Conservation (phyloP, 768 basidiomycete genomes). For the Galerina marginata region DNA sequence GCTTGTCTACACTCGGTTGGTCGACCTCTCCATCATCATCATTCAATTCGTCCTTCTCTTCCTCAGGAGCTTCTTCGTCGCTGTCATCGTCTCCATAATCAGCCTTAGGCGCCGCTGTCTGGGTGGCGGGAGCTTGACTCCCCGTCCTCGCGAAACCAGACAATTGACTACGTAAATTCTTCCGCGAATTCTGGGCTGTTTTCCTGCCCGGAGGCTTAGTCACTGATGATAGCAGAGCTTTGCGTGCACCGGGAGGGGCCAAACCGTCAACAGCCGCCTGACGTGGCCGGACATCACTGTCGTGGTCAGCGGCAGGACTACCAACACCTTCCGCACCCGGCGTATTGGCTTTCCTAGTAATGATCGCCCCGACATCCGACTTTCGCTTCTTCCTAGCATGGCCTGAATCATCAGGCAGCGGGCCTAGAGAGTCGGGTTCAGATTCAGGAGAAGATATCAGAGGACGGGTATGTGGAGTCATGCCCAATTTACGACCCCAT, state of each 20-base stretch:
- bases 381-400: slow-evolving; percentile 44
- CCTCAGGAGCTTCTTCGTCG: slow-evolving; percentile 18
- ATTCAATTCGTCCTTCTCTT: background rate
- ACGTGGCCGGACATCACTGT: too few relatives aligned
- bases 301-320: too few relatives aligned
- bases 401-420: background rate
- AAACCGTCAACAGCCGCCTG: too few relatives aligned
- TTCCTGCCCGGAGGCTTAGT: background rate
- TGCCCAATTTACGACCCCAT: slow-evolving; percentile 35
- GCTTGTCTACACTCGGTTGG: background rate
- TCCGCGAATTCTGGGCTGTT: slow-evolving; percentile 17
- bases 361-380: slow-evolving; percentile 11
- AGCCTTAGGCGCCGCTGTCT: slow-evolving; percentile 14
- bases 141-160: slow-evolving; percentile 60
- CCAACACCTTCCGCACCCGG: background rate
- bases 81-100: slow-evolving; percentile 30
- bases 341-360: background rate
- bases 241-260: too few relatives aligned
- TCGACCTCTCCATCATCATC: background rate
- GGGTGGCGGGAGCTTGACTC: slow-evolving; percentile 34
- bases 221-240: too few relatives aligned
- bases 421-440: background rate
- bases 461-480: background rate
- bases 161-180: slow-evolving; percentile 52
- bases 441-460: background rate